These are phyloP conservation scores for Aspergillus tubingensis DNA, from an alignment of 2,329 filamentous ascomycete species.

Conservation along the genomic window DNA sequence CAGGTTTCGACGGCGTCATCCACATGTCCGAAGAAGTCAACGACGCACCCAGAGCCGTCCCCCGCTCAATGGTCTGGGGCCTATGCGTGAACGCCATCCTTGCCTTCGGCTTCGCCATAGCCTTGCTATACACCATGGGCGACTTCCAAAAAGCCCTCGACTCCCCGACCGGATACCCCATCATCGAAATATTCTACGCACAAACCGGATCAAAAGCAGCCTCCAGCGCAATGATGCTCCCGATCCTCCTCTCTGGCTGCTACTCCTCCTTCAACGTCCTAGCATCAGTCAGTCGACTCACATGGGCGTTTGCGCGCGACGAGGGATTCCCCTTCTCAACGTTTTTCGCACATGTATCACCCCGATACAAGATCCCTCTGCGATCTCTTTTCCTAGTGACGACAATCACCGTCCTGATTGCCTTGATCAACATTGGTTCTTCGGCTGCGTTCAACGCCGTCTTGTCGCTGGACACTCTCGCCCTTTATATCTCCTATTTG, in stretches of 20 bases:
- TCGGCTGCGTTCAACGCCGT: constrained; percentile 55
- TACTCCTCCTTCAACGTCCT: constrained; percentile 27
- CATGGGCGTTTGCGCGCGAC: constrained; percentile 49
- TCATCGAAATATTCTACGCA: constrained; percentile 1
- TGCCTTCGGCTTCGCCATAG: constrained; percentile 42
- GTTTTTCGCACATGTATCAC: constrained; percentile 31
- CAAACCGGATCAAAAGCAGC: neutral
- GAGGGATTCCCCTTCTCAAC: constrained; percentile 42
- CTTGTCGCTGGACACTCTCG: constrained; percentile 52
- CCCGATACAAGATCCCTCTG: constrained; percentile 42
- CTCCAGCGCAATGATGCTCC: neutral
- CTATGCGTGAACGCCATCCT: constrained; percentile 50
- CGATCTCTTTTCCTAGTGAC: constrained; percentile 36
- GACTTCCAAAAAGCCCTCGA: neutral
- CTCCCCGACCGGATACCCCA: neutral
- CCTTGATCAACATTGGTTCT: constrained; percentile 25
- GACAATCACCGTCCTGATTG: constrained; percentile 31
- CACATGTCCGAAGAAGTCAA: constrained; percentile 53
- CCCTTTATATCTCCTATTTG: constrained; percentile 54
- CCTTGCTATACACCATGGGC: constrained; percentile 19
- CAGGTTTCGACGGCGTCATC: constrained; percentile 29
- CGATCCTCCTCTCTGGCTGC: neutral
- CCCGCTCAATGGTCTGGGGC: constrained; percentile 48
- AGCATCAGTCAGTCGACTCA: constrained; percentile 42
- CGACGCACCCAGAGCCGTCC: constrained; percentile 49